A percentile compares a stretch with the other conserved stretches of the same genome.
Evolutionary conservation across 192 early-diverging fungal genomes (phyloP).

Genomic region (Chytriomyces hyalinus): DNA sequence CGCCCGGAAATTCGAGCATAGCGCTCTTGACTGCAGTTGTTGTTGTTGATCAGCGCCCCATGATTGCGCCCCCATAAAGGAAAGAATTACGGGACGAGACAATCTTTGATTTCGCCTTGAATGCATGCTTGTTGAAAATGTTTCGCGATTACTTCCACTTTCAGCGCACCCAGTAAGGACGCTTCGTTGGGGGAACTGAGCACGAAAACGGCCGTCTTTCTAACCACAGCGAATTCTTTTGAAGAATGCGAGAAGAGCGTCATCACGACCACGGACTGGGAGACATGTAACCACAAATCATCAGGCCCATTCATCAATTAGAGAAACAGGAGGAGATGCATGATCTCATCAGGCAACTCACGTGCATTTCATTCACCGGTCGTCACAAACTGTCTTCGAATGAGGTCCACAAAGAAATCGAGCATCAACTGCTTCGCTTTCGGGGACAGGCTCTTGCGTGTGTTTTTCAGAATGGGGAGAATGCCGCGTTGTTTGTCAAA

Average conservation of each 20-base stretch:
- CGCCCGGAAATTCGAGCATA: constrained; percentile 38
- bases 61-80: background rate
- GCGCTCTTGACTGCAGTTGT: constrained; percentile 27
- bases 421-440: constrained; percentile 39
- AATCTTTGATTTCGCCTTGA: constrained; percentile 37
- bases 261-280: too few species aligned
- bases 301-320: too few species aligned
- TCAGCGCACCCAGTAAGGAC: constrained; percentile 9
- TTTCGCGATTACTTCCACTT: constrained; percentile 34
- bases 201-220: constrained; percentile 20
- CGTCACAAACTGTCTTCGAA: too few species aligned
- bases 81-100: constrained; percentile 29
- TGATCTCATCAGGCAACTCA: constrained; percentile 38
- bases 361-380: background rate
- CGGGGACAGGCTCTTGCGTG: constrained; percentile 21
- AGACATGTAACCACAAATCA: too few species aligned
- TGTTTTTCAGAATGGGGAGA: constrained; percentile 27
- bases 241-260: constrained; percentile 24
- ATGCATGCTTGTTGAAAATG: constrained; percentile 34
- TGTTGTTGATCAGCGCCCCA: too few species aligned
- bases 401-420: constrained; percentile 9
- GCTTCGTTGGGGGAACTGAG: constrained; percentile 13
- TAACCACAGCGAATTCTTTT: constrained; percentile 38
- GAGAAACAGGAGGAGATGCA: too few species aligned
- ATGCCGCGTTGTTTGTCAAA: background rate